A percentile compares a stretch with the other conserved stretches of the same genome.
These are phyloP conservation scores for Boletus reticulatus DNA, from an alignment of 768 basidiomycete species.

Conservation along the genomic window DNA sequence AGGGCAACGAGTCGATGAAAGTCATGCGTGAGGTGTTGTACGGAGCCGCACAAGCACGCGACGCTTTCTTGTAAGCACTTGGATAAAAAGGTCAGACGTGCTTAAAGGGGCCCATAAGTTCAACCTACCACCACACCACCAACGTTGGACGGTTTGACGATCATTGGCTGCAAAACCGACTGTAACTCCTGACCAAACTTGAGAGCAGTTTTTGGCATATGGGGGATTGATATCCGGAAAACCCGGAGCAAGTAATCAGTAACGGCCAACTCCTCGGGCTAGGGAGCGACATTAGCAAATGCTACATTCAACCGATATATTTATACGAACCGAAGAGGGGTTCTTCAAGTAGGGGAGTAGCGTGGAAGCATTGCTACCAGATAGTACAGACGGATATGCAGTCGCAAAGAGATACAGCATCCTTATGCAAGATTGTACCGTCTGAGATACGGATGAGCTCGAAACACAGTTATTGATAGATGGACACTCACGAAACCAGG, in stretches of 20 bases:
- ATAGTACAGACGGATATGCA: constrained; percentile 83
- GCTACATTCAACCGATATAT: not conserved
- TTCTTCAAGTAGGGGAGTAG: constrained; percentile 90
- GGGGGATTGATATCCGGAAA: constrained; percentile 79
- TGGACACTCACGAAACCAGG: constrained; percentile 64
- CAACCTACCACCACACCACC: constrained; percentile 62
- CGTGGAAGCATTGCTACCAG: constrained; percentile 77
- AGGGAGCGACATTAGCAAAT: constrained; percentile 1
- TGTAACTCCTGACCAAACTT: constrained; percentile 91
- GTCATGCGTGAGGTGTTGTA: constrained; percentile 85
- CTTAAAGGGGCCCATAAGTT: not conserved
- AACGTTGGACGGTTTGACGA: constrained; percentile 73
- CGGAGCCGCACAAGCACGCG: constrained; percentile 86
- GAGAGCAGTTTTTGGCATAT: constrained; percentile 85
- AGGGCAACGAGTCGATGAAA: constrained; percentile 74
- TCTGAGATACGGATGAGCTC: constrained; percentile 40
- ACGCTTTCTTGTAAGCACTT: constrained; percentile 90
- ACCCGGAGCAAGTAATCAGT: constrained; percentile 88
- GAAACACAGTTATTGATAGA: not conserved
- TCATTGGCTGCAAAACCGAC: constrained; percentile 81
- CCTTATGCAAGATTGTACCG: constrained; percentile 78
- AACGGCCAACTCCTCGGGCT: constrained; percentile 82
- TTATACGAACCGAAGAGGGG: constrained; percentile 61
- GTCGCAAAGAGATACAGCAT: constrained; percentile 82
- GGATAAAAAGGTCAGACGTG: not conserved